Percentiles rank a stretch among this genome's conserved stretches.
Conservation (phyloP, 73 alveolate genomes). For the Diophrys appendiculata region DNA sequence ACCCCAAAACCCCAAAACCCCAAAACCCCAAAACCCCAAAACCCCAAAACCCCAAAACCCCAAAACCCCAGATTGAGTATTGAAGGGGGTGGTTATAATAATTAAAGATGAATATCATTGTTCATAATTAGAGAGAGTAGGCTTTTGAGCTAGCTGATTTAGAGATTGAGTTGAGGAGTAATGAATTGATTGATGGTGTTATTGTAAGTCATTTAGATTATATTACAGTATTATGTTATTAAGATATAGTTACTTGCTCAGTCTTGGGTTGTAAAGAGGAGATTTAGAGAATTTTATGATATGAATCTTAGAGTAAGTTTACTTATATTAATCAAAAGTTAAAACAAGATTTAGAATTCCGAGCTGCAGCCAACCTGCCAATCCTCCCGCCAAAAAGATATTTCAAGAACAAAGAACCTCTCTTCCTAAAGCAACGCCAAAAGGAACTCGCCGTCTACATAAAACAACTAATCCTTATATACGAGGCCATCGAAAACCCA, state of each 20-base stretch:
- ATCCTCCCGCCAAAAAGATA: slow-evolving; percentile 44
- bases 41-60: too few relatives aligned
- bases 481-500: slow-evolving; percentile 69
- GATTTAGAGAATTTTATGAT: slow-evolving; percentile 45
- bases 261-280: slow-evolving; percentile 40
- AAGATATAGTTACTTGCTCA: slow-evolving; percentile 31
- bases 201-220: too few relatives aligned
- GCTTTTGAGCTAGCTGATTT: slow-evolving; percentile 58
- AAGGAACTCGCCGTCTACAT: slow-evolving; percentile 36
- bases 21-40: too few relatives aligned
- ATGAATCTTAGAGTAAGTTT: too few relatives aligned
- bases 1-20: too few relatives aligned
- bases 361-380: slow-evolving; percentile 53
- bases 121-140: too few relatives aligned
- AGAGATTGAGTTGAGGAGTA: slow-evolving; percentile 32
- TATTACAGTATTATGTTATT: slow-evolving; percentile 44
- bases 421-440: slow-evolving; percentile 8
- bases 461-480: slow-evolving; percentile 44
- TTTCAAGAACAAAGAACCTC: slow-evolving; percentile 22
- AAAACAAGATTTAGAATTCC: slow-evolving; percentile 31
- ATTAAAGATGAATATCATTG: too few relatives aligned
- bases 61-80: too few relatives aligned
- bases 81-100: too few relatives aligned
- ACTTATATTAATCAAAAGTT: neutral
- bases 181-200: slow-evolving; percentile 22